A percentile compares a stretch with the other conserved stretches of the same genome.
Evolutionary conservation across 2,329 filamentous ascomycete species (phyloP).

Genomic region (Talaromyces sp.): DNA sequence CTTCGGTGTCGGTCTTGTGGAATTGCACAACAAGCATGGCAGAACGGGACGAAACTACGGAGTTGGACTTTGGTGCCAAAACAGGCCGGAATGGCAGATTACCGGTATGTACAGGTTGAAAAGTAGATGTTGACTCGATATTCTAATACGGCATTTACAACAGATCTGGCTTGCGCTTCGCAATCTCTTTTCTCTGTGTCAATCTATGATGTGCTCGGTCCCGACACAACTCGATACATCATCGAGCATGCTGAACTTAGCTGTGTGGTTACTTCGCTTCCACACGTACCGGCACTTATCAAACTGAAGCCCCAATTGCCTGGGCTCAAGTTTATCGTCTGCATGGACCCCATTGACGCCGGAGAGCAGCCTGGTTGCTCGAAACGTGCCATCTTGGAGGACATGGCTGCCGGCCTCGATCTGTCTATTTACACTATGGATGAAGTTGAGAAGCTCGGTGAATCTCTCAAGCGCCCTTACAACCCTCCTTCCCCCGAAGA

Average conservation of each 20-base stretch:
- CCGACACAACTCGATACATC: constrained; percentile 89
- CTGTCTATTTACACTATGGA: constrained; percentile 73
- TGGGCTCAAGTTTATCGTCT: constrained; percentile 79
- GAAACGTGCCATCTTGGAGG: constrained; percentile 72
- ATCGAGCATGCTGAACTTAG: constrained; percentile 79
- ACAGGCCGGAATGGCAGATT: constrained; percentile 85
- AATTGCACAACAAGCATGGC: constrained; percentile 70
- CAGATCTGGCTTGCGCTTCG: constrained; percentile 80
- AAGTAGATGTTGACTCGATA: not conserved
- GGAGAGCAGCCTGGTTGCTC: constrained; percentile 73
- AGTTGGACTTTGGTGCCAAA: constrained; percentile 80
- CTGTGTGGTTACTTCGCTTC: constrained; percentile 72
- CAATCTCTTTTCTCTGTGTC: constrained; percentile 87
- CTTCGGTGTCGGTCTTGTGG: constrained; percentile 77
- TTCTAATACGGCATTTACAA: not conserved
- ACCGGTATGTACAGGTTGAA: constrained; percentile 47
- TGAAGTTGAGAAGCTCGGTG: constrained; percentile 77
- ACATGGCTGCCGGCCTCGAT: constrained; percentile 67
- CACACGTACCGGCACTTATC: constrained; percentile 74
- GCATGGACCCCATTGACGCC: constrained; percentile 73
- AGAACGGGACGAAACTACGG: constrained; percentile 64
- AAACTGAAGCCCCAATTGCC: constrained; percentile 75
- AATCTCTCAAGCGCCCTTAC: constrained; percentile 62
- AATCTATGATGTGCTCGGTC: constrained; percentile 91
- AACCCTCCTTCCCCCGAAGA: constrained; percentile 70